phyloP scores from a whole-genome alignment of 1,284 basidiomycete genomes.

The Fomitopsis schrenkii region DNA sequence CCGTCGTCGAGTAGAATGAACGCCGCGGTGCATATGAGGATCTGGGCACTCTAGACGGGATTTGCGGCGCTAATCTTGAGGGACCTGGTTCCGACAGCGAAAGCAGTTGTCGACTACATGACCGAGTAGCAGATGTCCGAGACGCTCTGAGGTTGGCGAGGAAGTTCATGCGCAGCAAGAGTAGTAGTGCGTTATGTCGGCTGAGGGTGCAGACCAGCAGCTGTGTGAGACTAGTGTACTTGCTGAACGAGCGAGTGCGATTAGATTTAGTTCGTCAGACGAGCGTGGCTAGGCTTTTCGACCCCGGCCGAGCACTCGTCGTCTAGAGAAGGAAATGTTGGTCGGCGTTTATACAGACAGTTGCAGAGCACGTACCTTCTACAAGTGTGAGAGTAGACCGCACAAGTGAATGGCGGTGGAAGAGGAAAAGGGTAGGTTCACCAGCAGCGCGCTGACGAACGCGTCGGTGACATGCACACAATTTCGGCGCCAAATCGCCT shows the following conservation, averaged over 20 bases:
- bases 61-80: constrained; percentile 14
- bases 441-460: background rate
- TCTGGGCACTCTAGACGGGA: constrained; percentile 4
- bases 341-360: background rate
- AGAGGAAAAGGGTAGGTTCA: constrained; percentile 1
- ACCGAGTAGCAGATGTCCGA: constrained; percentile 17
- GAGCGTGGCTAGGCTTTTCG: background rate
- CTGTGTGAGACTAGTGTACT: background rate
- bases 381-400: background rate
- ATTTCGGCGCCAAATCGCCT: background rate
- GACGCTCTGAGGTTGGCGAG: constrained; percentile 22
- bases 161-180: constrained; percentile 23
- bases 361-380: background rate
- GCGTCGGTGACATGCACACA: background rate
- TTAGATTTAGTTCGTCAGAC: background rate
- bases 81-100: constrained; percentile 19
- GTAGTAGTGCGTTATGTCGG: background rate
- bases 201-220: background rate
- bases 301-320: background rate
- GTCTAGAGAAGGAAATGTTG: background rate
- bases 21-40: constrained; percentile 12
- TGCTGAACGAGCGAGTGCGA: background rate
- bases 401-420: constrained; percentile 8
- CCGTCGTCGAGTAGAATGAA: constrained; percentile 27
- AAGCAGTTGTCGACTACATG: constrained; percentile 23